Conservation (phyloP, 345 rosid species). For the Viola odorata region DNA sequence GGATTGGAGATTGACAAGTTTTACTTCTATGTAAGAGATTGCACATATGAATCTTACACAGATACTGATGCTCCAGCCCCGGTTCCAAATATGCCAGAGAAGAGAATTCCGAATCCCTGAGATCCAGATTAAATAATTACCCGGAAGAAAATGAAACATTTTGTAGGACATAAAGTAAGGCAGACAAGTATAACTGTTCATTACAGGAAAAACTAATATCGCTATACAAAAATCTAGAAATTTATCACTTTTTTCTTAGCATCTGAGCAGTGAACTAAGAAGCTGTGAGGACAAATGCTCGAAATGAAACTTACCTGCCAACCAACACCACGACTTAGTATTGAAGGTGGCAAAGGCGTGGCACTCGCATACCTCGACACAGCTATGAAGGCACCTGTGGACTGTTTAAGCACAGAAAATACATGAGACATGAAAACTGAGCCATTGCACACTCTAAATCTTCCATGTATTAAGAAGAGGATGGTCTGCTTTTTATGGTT, state of each 20-base stretch:
- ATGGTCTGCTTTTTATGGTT: no score
- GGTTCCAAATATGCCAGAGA: slow-evolving; percentile 92
- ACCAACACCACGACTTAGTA: slow-evolving; percentile 93
- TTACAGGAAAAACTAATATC: no score
- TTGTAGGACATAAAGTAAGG: not conserved
- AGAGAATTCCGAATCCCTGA: slow-evolving; percentile 88
- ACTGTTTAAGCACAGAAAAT: slow-evolving; percentile 40
- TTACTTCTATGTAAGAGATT: slow-evolving; percentile 5
- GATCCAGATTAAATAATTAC: slow-evolving; percentile 4
- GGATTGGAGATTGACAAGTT: not conserved
- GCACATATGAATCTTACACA: slow-evolving; percentile 47
- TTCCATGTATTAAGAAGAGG: no score
- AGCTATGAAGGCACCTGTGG: slow-evolving; percentile 82
- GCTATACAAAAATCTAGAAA: not conserved
- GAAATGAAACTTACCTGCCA: slow-evolving; percentile 70
- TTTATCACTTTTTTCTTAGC: not conserved
- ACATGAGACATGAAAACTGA: not conserved
- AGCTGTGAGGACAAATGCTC: not conserved
- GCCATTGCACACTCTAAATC: no score
- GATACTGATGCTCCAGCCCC: slow-evolving; percentile 87
- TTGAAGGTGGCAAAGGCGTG: slow-evolving; percentile 87
- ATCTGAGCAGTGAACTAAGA: not conserved
- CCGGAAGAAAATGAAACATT: not conserved
- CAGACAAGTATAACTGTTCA: no score
- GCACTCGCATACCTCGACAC: slow-evolving; percentile 88